phyloP scores from a whole-genome alignment of 169 alveolate species.

The Plasmodium vivax region DNA sequence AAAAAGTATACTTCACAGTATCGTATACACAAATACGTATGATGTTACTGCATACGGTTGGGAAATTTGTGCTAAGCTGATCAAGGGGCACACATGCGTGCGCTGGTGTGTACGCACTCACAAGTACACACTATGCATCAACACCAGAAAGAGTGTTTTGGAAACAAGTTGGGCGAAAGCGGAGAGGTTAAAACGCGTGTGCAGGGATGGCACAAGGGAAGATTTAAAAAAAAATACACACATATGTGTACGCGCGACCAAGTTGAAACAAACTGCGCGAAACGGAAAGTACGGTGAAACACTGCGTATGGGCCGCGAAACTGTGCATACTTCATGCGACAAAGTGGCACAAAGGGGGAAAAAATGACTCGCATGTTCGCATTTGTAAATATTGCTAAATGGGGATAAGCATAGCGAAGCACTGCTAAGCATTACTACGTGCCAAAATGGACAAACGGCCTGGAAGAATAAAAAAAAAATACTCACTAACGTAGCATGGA shows the following conservation, averaged over 20 bases:
- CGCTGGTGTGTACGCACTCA: not conserved
- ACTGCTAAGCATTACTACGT: not conserved
- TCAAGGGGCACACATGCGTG: not conserved
- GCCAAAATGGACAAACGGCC: constrained; percentile 10
- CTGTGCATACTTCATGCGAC: not conserved
- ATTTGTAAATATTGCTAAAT: not conserved
- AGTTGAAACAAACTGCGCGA: constrained; percentile 1
- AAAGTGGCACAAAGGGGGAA: not conserved
- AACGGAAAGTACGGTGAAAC: not conserved
- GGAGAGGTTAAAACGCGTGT: not conserved
- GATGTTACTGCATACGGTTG: not conserved
- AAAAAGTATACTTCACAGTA: not conserved
- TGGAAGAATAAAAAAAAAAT: not conserved
- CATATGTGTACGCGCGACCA: not conserved
- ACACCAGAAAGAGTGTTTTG: not conserved
- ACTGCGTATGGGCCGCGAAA: not conserved
- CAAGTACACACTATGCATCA: not conserved
- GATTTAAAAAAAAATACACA: not conserved
- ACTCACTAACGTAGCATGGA: not conserved
- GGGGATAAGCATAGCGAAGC: not conserved
- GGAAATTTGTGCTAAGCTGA: not conserved
- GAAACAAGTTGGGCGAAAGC: not conserved
- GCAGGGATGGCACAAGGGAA: not conserved
- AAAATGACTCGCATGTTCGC: not conserved
- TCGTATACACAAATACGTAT: not conserved